These are phyloP conservation scores for Tillandsia leiboldiana DNA, from an alignment of 176 grass and related monocot species.

Conservation along the genomic window DNA sequence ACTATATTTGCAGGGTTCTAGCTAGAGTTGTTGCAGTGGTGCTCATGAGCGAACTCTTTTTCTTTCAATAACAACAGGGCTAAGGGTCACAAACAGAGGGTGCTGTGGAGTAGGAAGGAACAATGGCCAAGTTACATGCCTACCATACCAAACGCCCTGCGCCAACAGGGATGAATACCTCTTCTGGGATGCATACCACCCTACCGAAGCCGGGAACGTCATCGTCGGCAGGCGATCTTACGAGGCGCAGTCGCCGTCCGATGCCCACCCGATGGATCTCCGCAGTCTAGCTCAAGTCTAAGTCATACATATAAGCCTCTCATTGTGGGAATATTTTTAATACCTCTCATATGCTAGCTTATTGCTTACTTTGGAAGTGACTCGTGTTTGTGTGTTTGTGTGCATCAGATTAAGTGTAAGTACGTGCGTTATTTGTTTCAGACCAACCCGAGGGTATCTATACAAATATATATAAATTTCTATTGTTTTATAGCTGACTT, in stretches of 20 bases:
- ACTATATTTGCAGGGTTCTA: not conserved
- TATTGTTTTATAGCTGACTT: too few relatives aligned
- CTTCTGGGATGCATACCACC: constrained; percentile 98
- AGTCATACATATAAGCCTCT: not conserved
- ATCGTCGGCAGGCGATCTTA: constrained; percentile 58
- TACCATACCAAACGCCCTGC: constrained; percentile 77
- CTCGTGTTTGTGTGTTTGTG: too few relatives aligned
- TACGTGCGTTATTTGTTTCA: too few relatives aligned
- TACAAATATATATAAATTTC: too few relatives aligned
- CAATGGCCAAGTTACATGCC: constrained; percentile 89
- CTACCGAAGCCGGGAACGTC: constrained; percentile 73
- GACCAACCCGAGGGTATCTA: too few relatives aligned
- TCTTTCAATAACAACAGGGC: constrained; percentile 21
- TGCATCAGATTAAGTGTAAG: too few relatives aligned
- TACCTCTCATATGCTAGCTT: too few relatives aligned
- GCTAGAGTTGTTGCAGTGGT: not conserved
- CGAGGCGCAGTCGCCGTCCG: constrained; percentile 37
- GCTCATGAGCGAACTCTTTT: not conserved
- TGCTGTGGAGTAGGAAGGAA: constrained; percentile 98
- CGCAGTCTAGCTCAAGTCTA: constrained; percentile 44
- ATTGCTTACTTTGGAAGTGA: too few relatives aligned
- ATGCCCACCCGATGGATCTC: constrained; percentile 76
- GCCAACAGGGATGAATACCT: constrained; percentile 66
- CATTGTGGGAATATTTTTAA: too few relatives aligned
- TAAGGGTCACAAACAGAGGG: constrained; percentile 53